phyloP scores from a whole-genome alignment of 2,329 filamentous ascomycete species.

The Magnaporthales sp. region DNA sequence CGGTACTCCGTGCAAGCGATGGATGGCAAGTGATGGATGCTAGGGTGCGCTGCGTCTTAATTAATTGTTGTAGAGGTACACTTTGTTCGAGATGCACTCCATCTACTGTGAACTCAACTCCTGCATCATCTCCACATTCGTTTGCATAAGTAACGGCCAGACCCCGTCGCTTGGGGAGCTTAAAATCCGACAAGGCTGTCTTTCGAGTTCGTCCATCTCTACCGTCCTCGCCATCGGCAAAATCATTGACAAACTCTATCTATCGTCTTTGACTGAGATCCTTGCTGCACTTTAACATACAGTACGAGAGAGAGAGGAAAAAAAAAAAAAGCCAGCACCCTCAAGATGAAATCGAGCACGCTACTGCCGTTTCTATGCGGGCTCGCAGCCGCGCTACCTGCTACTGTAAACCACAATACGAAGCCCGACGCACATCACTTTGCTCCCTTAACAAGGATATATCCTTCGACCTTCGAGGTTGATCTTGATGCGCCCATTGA shows the following conservation, averaged over 20 bases:
- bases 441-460: background rate
- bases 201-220: background rate
- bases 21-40: background rate
- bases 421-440: background rate
- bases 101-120: background rate
- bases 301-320: no score
- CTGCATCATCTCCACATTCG: background rate
- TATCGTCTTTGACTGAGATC: no score
- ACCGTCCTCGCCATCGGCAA: background rate
- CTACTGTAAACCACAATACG: background rate
- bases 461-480: background rate
- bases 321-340: no score
- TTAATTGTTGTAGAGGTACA: background rate
- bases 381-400: slow-evolving; percentile 1
- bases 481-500: slow-evolving; percentile 4
- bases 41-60: background rate
- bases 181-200: background rate
- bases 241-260: background rate
- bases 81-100: background rate
- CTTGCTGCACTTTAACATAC: no score
- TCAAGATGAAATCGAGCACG: slow-evolving; percentile 4
- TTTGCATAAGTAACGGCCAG: background rate
- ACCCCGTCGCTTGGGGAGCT: background rate
- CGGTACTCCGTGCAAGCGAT: background rate
- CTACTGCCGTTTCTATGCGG: slow-evolving; percentile 1